phyloP scores from a whole-genome alignment of 2,329 filamentous ascomycete genomes.

The Thelonectria olida region DNA sequence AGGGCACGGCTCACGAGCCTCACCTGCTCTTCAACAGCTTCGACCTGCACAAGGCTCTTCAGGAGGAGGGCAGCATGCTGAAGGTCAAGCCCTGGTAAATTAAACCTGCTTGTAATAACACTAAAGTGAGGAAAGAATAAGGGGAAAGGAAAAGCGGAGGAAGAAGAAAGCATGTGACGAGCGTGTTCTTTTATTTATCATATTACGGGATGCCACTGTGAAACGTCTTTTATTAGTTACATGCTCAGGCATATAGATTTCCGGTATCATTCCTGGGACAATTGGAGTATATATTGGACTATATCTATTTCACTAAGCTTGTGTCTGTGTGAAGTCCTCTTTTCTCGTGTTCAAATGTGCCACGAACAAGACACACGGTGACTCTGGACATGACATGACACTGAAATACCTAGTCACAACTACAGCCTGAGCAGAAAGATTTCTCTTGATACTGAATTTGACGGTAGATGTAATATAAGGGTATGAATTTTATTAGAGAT shows the following conservation, averaged over 20 bases:
- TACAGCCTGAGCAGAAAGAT: too few relatives aligned
- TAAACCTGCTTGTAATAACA: slow-evolving; percentile 10
- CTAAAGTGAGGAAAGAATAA: slow-evolving; percentile 1
- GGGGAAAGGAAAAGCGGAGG: background rate
- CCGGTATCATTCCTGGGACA: slow-evolving; percentile 19
- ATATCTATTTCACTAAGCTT: background rate
- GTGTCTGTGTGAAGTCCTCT: too few relatives aligned
- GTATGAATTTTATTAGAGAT: too few relatives aligned
- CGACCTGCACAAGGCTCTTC: slow-evolving; percentile 86
- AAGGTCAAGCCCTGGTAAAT: slow-evolving; percentile 75
- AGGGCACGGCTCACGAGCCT: slow-evolving; percentile 91
- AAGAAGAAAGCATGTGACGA: slow-evolving; percentile 14
- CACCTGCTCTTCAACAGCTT: slow-evolving; percentile 87
- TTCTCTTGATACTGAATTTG: too few relatives aligned
- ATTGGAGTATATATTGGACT: slow-evolving; percentile 21
- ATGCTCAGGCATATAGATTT: slow-evolving; percentile 20
- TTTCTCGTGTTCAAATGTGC: too few relatives aligned
- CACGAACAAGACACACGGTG: too few relatives aligned
- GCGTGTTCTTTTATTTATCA: slow-evolving; percentile 14
- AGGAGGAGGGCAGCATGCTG: slow-evolving; percentile 85
- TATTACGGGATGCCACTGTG: slow-evolving; percentile 9
- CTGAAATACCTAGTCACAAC: too few relatives aligned
- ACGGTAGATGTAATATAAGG: too few relatives aligned
- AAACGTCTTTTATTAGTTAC: slow-evolving; percentile 17
- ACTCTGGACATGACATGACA: background rate